Conservation (phyloP, 306 rosid genomes). For the Prunus mongolica region DNA sequence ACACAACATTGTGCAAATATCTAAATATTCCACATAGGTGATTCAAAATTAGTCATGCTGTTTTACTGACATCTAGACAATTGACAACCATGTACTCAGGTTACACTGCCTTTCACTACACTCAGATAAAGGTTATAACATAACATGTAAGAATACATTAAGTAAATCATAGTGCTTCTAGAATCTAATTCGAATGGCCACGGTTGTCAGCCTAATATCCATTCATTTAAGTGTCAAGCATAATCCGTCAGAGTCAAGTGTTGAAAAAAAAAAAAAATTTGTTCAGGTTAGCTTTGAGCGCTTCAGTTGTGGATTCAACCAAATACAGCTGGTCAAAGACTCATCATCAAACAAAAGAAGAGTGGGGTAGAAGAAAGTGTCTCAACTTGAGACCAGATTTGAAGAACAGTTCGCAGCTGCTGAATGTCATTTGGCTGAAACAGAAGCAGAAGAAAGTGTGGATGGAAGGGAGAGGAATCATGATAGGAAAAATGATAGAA, state of each 20-base stretch:
- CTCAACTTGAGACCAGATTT: no score
- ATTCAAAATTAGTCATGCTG: background rate
- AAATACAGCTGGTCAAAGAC: background rate
- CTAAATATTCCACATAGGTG: background rate
- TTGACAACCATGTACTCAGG: background rate
- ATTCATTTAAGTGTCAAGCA: background rate
- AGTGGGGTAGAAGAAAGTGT: background rate
- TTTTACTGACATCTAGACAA: background rate
- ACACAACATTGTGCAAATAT: background rate
- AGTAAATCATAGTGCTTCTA: background rate
- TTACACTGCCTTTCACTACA: background rate
- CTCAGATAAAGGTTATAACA: background rate
- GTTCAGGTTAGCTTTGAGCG: background rate
- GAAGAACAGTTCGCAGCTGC: no score
- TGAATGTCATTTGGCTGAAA: no score
- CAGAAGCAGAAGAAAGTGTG: no score
- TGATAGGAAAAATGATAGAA: no score
- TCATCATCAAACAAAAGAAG: background rate
- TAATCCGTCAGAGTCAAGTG: background rate
- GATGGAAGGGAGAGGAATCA: no score
- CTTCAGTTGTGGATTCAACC: background rate
- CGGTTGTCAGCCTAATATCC: background rate
- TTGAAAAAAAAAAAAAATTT: background rate
- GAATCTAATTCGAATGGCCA: background rate
- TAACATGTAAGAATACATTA: background rate